Base-by-base conservation (phyloP, 1,284 basidiomycete genomes). In the Ustilago bromivora region DNA sequence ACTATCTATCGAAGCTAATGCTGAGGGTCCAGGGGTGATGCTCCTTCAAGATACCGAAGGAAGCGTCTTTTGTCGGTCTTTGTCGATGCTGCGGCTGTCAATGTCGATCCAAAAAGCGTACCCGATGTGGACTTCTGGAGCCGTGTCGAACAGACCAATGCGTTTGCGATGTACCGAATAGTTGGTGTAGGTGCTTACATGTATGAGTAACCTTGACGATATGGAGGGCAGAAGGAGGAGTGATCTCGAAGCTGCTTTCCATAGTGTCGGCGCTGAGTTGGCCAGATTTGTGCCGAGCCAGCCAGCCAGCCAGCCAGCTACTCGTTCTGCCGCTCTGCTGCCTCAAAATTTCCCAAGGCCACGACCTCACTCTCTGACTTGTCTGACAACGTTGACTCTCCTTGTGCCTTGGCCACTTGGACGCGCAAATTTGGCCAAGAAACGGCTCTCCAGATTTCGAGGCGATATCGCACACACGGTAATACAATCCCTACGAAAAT, bases 171-270 rank as follows among this genome's bases (percentile, higher is more conserved):
- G 19, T 32, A 54, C 10, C 34, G 19, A 32, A 60, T 28, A 19
- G 35, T 28, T 65, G 66, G 58, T 65, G 66, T 55, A 65, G 71
- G 68, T 61, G 71, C 71, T 73, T 73, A 73, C 71, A 66, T 73
- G 61, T 65, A 58, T 68, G 66, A 73, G 72, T 66, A 57, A 74
- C 72, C 72, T 75, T 75, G 72, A 71, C 72, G 72, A 75, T 75
- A 75, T 75, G 72, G 72, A 75, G 72, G 62, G 54, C 53, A 64
- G 64, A 65, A 69, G 61, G 63, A 73, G 65, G 66, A 65, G 58
- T 58, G 58, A 35, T 57, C 40, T 28, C 66, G 54, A 31, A 17
- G 59, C 46, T 19, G 57, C 53, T 57, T 67, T 67, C 41, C 61
- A 72, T 64, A 61, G 71, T 53, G 65, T 72, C 58, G 61, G 51